Conservation (phyloP, 345 rosid genomes). For the Durio zibethinus region DNA sequence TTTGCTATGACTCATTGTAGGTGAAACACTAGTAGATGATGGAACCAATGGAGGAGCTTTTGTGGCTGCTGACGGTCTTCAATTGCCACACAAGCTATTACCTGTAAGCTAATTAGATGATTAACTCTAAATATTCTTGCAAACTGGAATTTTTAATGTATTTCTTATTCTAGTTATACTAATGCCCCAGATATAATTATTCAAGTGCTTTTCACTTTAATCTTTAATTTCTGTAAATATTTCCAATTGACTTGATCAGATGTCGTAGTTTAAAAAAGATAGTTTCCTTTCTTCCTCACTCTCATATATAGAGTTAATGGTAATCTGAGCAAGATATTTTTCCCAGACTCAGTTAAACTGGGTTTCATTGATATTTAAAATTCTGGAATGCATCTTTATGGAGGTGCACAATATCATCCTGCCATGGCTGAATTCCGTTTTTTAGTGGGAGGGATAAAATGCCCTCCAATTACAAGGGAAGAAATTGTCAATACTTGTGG, state of each 20-base stretch:
- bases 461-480: conserved; percentile 88
- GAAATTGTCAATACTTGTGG: conserved; percentile 98
- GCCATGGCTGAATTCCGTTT: conserved; percentile 98
- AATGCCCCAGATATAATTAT: not conserved
- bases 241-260: not conserved
- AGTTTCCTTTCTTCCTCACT: not conserved
- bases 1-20: conserved; percentile 35
- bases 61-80: conserved; percentile 78
- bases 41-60: conserved; percentile 79
- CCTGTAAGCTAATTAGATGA: conserved; percentile 53
- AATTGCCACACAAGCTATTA: conserved; percentile 78
- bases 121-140: not conserved
- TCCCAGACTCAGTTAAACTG: not conserved
- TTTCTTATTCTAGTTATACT: conserved; percentile 9
- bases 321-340: not conserved
- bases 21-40: conserved; percentile 87
- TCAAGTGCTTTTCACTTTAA: not conserved
- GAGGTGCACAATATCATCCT: conserved; percentile 94
- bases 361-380: conserved; percentile 40
- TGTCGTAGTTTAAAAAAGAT: not conserved
- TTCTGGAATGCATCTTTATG: conserved; percentile 96
- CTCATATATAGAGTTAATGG: not conserved
- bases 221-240: not conserved
- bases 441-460: conserved; percentile 86
- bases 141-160: conserved; percentile 6